Percentiles rank a stretch among this genome's conserved stretches.
phyloP scores from a whole-genome alignment of 2,329 filamentous ascomycete species.

The Pestalotiopsis fici region DNA sequence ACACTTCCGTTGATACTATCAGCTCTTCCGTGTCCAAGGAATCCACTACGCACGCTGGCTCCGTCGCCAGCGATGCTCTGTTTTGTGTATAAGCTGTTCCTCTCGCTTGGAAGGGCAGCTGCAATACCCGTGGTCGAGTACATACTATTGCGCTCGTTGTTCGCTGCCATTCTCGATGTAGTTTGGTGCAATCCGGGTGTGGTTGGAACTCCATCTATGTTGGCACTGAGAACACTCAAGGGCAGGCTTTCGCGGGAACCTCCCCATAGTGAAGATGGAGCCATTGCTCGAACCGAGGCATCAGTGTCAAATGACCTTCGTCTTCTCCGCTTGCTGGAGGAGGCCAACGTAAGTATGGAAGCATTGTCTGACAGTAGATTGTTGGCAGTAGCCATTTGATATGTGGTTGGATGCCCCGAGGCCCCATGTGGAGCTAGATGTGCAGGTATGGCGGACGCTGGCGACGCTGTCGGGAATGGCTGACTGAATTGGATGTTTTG shows the following conservation, averaged over 20 bases:
- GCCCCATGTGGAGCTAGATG: constrained; percentile 59
- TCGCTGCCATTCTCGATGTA: constrained; percentile 35
- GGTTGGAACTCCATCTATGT: constrained; percentile 54
- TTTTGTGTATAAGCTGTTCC: constrained; percentile 79
- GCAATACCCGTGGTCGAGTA: constrained; percentile 75
- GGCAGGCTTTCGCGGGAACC: constrained; percentile 80
- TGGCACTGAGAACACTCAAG: constrained; percentile 75
- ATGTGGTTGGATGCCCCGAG: constrained; percentile 65
- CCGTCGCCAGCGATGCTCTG: constrained; percentile 63
- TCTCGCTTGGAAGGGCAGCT: constrained; percentile 69
- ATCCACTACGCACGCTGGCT: constrained; percentile 76
- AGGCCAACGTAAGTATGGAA: constrained; percentile 81
- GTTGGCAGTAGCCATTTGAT: constrained; percentile 77
- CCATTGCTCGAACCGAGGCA: constrained; percentile 81
- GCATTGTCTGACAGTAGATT: constrained; percentile 83
- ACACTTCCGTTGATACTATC: constrained; percentile 83
- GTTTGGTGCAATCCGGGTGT: constrained; percentile 57
- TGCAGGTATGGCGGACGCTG: constrained; percentile 71
- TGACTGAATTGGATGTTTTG: constrained; percentile 65
- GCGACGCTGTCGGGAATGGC: constrained; percentile 64
- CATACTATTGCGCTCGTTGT: constrained; percentile 72
- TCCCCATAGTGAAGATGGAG: constrained; percentile 79
- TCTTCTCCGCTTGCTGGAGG: constrained; percentile 76
- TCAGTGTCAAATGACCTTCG: constrained; percentile 83
- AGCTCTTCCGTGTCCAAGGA: constrained; percentile 74